Base-by-base conservation (phyloP, 164 flowering plant genomes). In the Malania oleifera region DNA sequence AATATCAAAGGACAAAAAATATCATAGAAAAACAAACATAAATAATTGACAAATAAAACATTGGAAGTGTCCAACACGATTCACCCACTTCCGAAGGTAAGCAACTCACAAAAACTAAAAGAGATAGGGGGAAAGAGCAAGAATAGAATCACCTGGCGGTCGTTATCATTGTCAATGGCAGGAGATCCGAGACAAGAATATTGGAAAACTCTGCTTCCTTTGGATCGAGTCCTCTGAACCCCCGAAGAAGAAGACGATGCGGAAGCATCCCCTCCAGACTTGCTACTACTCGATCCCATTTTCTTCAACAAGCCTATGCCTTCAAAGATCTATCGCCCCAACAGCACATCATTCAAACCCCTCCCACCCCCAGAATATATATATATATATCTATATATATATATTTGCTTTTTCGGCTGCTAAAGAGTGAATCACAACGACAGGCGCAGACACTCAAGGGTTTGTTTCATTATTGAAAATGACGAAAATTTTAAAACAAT, bases 121-220 rank as follows among this genome's bases (percentile, higher is more conserved):
- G 45, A 60, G 0, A n/a, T 8, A 28, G 19, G 12, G 23, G n/a
- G 55, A 24, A 45, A 46, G 1, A 66, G 10, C 45, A 23, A 38
- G 38, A 35, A 37, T 2, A 25, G 23, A 54, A 44, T 40, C 47
- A 80, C 86, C 70, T 63, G 73, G 18, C 66, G 65, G 35, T 62
- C 73, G 52, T 60, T 49, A 52, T 60, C 68, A 47, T 34, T 29
- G 17, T 56, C 57, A n/a, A 13, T 13, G 43, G 45, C 65, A 52
- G 61, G 64, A 64, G 83, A 75, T 73, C 84, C 78, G 10, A 84
- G 79, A 56, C 93, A 86, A 10, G 82, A 69, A 3, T 79, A 76
- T 52, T 70, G 75, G 58, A 81, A 77, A 62, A 75, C 76, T 50
- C 79, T 62, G 50, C 50, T 57, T 27, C 73, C 66, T 43, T 58